A percentile compares a stretch with the other conserved stretches of the same genome.
These are phyloP conservation scores for Lactarius deliciosus DNA, from an alignment of 768 basidiomycete species.

Conservation along the genomic window DNA sequence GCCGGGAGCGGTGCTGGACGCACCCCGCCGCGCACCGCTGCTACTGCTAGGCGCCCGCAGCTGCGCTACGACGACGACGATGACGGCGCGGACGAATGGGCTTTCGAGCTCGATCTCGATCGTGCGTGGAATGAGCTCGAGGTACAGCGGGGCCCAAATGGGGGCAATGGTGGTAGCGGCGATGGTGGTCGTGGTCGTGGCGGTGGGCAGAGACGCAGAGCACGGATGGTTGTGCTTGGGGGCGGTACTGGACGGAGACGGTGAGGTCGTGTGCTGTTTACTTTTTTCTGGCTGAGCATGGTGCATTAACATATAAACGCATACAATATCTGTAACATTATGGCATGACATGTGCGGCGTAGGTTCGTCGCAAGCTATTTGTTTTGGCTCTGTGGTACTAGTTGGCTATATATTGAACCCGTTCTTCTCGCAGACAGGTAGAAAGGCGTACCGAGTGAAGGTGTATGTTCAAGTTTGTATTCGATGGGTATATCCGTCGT, in stretches of 20 bases:
- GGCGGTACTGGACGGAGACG: slow-evolving; percentile 53
- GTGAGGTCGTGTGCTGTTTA: not conserved
- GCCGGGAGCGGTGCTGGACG: slow-evolving; percentile 37
- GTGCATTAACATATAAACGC: not conserved
- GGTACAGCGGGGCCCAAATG: slow-evolving; percentile 41
- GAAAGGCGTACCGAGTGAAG: too few species aligned
- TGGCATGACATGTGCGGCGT: not conserved
- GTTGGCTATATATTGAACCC: too few species aligned
- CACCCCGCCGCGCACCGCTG: slow-evolving; percentile 34
- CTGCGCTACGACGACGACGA: slow-evolving; percentile 26
- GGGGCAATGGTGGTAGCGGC: slow-evolving; percentile 19
- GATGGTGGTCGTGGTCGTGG: slow-evolving; percentile 32
- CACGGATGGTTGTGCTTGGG: slow-evolving; percentile 70
- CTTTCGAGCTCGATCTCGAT: slow-evolving; percentile 51
- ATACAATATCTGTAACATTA: slow-evolving; percentile 6
- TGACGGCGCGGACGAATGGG: slow-evolving; percentile 63
- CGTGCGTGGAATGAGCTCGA: slow-evolving; percentile 79
- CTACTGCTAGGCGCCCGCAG: slow-evolving; percentile 27
- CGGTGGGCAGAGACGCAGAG: slow-evolving; percentile 59
- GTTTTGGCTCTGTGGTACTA: not conserved
- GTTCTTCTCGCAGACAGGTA: too few species aligned
- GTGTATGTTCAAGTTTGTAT: too few species aligned
- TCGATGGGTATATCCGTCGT: too few species aligned
- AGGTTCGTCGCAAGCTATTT: not conserved
- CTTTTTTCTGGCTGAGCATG: not conserved